phyloP scores from a whole-genome alignment of 805 yeast species.

The Ogataea paraovalis region DNA sequence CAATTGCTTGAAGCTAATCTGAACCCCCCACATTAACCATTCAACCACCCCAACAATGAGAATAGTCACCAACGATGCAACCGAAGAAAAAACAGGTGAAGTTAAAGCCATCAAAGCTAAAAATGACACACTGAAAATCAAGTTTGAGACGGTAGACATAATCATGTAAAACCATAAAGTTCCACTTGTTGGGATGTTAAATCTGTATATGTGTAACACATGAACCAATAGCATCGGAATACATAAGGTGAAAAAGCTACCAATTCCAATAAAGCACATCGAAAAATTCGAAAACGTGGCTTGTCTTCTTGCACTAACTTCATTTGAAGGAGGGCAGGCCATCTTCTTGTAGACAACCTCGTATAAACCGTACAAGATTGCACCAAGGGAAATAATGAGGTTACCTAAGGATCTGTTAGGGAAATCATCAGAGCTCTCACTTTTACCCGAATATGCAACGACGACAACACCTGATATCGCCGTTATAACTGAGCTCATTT shows the following conservation, averaged over 20 bases:
- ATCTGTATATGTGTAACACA: slow-evolving; percentile 51
- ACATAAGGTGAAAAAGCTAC: slow-evolving; percentile 49
- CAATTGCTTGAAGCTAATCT: slow-evolving; percentile 51
- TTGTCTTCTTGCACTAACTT: slow-evolving; percentile 61
- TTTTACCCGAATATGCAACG: slow-evolving; percentile 64
- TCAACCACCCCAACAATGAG: slow-evolving; percentile 76
- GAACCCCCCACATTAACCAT: slow-evolving; percentile 60
- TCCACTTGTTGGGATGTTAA: slow-evolving; percentile 45
- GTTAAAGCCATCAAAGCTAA: slow-evolving; percentile 78
- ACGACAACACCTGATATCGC: slow-evolving; percentile 74
- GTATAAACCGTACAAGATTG: slow-evolving; percentile 73
- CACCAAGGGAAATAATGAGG: slow-evolving; percentile 65
- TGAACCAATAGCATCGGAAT: slow-evolving; percentile 46
- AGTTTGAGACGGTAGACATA: slow-evolving; percentile 57
- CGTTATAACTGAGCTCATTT: slow-evolving; percentile 61
- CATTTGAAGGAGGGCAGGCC: slow-evolving; percentile 67
- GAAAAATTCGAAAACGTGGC: slow-evolving; percentile 77
- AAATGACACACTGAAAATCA: slow-evolving; percentile 67
- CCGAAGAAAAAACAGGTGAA: slow-evolving; percentile 76
- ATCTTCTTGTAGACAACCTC: slow-evolving; percentile 77
- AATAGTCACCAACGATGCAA: slow-evolving; percentile 60
- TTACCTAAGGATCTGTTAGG: slow-evolving; percentile 70
- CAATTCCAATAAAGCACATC: slow-evolving; percentile 63
- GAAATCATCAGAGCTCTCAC: slow-evolving; percentile 28
- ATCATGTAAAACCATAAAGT: slow-evolving; percentile 41